These are phyloP conservation scores for Aspergillus persii DNA, from an alignment of 2,329 filamentous ascomycete species.

Conservation along the genomic window DNA sequence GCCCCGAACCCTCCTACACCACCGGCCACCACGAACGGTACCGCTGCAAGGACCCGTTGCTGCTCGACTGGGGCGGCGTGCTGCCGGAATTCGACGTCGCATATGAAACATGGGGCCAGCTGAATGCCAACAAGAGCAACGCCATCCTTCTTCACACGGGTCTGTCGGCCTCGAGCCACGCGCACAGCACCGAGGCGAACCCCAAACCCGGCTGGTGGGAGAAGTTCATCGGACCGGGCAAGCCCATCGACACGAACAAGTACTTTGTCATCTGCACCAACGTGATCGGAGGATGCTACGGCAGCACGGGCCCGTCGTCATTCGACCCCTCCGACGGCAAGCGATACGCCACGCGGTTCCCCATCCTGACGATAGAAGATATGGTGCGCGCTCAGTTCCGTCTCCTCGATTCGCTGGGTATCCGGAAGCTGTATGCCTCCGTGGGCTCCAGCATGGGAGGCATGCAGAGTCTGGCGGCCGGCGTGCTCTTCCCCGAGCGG, in stretches of 20 bases:
- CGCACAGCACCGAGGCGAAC: conserved; percentile 84
- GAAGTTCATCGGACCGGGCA: conserved; percentile 88
- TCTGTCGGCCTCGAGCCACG: conserved; percentile 94
- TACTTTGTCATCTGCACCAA: conserved; percentile 97
- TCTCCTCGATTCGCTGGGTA: conserved; percentile 74
- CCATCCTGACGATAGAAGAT: conserved; percentile 91
- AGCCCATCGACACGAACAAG: conserved; percentile 82
- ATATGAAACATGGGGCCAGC: conserved; percentile 82
- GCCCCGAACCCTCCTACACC: conserved; percentile 92
- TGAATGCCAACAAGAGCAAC: conserved; percentile 66
- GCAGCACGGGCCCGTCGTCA: conserved; percentile 85
- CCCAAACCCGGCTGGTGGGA: conserved; percentile 97
- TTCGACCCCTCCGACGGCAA: conserved; percentile 85
- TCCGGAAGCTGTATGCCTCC: conserved; percentile 79
- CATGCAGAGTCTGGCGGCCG: conserved; percentile 92
- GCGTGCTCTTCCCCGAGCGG: conserved; percentile 75
- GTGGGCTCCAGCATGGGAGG: conserved; percentile 98
- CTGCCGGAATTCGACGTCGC: conserved; percentile 84
- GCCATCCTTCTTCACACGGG: conserved; percentile 91
- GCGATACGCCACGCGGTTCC: conserved; percentile 89
- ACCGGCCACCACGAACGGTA: conserved; percentile 79
- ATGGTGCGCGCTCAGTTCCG: conserved; percentile 97
- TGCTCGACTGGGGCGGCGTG: conserved; percentile 94
- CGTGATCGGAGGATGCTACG: conserved; percentile 92
- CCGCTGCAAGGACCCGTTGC: conserved; percentile 68